phyloP scores from a whole-genome alignment of 352 stramenopile genomes.

The Phytophthora pini region DNA sequence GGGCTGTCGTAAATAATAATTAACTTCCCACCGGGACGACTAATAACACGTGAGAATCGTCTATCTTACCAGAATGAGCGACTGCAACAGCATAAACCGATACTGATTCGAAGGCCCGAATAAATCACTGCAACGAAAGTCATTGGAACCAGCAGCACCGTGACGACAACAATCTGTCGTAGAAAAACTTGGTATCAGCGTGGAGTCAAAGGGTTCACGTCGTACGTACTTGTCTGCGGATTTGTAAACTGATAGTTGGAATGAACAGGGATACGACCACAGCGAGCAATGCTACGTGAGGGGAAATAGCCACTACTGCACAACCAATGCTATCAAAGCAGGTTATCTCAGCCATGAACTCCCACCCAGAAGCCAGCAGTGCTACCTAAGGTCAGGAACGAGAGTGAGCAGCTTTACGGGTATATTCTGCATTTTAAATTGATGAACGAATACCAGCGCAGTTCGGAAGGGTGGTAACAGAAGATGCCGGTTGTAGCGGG shows the following conservation, averaged over 20 bases:
- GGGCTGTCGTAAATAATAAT: conserved; percentile 16
- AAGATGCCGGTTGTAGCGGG: conserved; percentile 15
- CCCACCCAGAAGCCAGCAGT: conserved; percentile 22
- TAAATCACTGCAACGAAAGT: conserved; percentile 10
- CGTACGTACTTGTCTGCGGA: conserved; percentile 10
- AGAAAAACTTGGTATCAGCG: too few relatives aligned
- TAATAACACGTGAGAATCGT: neutral
- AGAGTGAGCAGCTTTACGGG: neutral
- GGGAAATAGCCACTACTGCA: conserved; percentile 15
- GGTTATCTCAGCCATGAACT: conserved; percentile 18
- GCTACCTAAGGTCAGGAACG: conserved; percentile 2
- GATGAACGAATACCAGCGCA: conserved; percentile 5
- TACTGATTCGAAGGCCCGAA: conserved; percentile 29
- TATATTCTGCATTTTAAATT: neutral
- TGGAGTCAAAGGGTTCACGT: neutral
- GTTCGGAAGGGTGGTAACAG: conserved; percentile 8
- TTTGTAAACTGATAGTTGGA: conserved; percentile 1
- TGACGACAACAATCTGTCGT: conserved; percentile 3
- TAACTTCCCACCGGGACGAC: too few relatives aligned
- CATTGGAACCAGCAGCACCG: conserved; percentile 7
- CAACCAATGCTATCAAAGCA: neutral
- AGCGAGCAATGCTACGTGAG: conserved; percentile 19
- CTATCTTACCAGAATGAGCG: conserved; percentile 29
- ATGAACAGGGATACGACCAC: conserved; percentile 12
- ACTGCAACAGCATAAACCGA: conserved; percentile 37